phyloP scores from a whole-genome alignment of 1,284 basidiomycete species.

The Ustilago tritici region DNA sequence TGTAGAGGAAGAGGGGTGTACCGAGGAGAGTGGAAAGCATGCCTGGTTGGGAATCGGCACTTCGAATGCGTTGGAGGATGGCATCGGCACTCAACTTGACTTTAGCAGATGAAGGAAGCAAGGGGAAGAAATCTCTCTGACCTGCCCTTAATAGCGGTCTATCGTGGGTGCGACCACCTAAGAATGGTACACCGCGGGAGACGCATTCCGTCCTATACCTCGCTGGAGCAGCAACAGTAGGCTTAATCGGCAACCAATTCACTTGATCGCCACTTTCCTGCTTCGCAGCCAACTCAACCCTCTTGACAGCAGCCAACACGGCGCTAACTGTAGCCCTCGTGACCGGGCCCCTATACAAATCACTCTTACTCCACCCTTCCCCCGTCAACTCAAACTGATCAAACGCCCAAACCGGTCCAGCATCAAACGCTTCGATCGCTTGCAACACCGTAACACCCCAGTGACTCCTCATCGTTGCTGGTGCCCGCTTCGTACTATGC shows the following conservation, averaged over 20 bases:
- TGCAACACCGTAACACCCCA: slow-evolving; percentile 72
- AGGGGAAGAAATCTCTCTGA: slow-evolving; percentile 60
- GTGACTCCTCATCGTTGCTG: slow-evolving; percentile 63
- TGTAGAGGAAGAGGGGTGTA: slow-evolving; percentile 70
- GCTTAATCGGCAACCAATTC: slow-evolving; percentile 15
- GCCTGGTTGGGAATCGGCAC: slow-evolving; percentile 72
- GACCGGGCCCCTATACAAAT: slow-evolving; percentile 71
- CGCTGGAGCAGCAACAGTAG: slow-evolving; percentile 27
- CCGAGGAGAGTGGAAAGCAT: slow-evolving; percentile 70
- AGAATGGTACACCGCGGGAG: slow-evolving; percentile 65
- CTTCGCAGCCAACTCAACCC: slow-evolving; percentile 49
- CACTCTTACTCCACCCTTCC: slow-evolving; percentile 67
- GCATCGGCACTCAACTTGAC: slow-evolving; percentile 69
- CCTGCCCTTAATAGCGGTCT: slow-evolving; percentile 70
- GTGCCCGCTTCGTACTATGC: slow-evolving; percentile 31
- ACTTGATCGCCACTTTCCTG: neutral
- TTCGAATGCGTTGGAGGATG: slow-evolving; percentile 69
- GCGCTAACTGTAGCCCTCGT: slow-evolving; percentile 70
- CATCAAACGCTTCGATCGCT: slow-evolving; percentile 71
- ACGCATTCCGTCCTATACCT: slow-evolving; percentile 60
- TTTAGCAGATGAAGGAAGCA: slow-evolving; percentile 14
- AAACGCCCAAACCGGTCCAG: slow-evolving; percentile 72
- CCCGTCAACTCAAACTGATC: slow-evolving; percentile 70
- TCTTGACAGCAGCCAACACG: slow-evolving; percentile 69
- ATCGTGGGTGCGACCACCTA: slow-evolving; percentile 69